Evolutionary conservation across 2,329 filamentous ascomycete genomes (phyloP).

Genomic region (Talaromyces sp.): DNA sequence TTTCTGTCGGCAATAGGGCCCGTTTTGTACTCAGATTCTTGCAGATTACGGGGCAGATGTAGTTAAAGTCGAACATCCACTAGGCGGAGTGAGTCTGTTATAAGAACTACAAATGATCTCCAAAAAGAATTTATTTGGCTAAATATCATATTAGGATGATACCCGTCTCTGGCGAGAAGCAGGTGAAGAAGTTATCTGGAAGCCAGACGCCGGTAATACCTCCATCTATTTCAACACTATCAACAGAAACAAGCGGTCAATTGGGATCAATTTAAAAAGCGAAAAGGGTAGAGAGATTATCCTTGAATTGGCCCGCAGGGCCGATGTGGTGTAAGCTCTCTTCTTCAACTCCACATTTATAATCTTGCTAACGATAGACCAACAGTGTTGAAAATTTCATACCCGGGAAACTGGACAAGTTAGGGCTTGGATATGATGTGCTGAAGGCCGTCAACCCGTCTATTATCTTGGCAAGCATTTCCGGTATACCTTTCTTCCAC

Average conservation of each 20-base stretch:
- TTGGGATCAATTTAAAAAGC: constrained; percentile 29
- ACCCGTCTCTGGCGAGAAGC: constrained; percentile 11
- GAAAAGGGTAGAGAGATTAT: constrained; percentile 25
- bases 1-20: background rate
- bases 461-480: constrained; percentile 40
- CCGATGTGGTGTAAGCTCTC: constrained; percentile 35
- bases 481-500: constrained; percentile 15
- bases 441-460: constrained; percentile 31
- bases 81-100: background rate
- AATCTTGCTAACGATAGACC: background rate
- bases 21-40: constrained; percentile 10
- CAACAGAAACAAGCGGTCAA: constrained; percentile 42
- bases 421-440: constrained; percentile 36
- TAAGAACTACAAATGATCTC: constrained; percentile 14
- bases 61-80: constrained; percentile 21
- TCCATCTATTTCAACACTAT: constrained; percentile 40
- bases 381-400: constrained; percentile 37
- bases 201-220: constrained; percentile 14
- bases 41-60: constrained; percentile 36
- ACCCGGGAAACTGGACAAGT: constrained; percentile 36
- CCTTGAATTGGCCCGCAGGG: constrained; percentile 26
- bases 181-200: background rate
- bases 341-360: background rate
- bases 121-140: background rate
- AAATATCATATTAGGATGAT: background rate